Percentiles rank a stretch among this genome's conserved stretches.
Conservation (phyloP, 805 yeast genomes). For the Ogataea nonfermentans region DNA sequence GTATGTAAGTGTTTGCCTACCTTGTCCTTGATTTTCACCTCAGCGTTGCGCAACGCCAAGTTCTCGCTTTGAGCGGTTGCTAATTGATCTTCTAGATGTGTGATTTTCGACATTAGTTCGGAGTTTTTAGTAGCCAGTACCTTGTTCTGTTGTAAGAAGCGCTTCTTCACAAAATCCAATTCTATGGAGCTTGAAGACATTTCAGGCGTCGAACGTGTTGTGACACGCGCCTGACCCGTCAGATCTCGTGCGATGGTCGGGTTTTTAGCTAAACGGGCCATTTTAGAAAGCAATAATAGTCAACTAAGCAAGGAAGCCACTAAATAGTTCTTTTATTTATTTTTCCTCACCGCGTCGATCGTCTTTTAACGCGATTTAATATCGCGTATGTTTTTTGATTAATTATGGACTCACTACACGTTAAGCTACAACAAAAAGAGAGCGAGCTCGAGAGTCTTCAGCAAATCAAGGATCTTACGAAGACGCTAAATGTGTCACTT, state of each 20-base stretch:
- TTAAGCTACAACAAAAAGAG: conserved; percentile 41
- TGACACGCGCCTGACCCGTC: conserved; percentile 1
- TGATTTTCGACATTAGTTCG: conserved; percentile 46
- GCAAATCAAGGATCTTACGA: conserved; percentile 47
- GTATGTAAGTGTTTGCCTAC: conserved; percentile 7
- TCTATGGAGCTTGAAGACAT: conserved; percentile 14
- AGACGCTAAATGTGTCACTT: conserved; percentile 43
- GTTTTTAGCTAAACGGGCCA: conserved; percentile 25
- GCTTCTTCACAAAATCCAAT: conserved; percentile 20
- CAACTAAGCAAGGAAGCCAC: background rate
- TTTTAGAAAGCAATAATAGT: conserved; percentile 9
- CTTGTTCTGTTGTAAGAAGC: conserved; percentile 47
- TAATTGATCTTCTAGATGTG: conserved; percentile 51
- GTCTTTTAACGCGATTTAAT: background rate
- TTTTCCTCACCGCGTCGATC: conserved; percentile 4
- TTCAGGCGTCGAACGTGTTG: conserved; percentile 12
- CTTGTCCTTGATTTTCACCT: conserved; percentile 17
- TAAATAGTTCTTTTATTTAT: background rate
- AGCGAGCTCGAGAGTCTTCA: conserved; percentile 50
- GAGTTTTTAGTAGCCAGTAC: conserved; percentile 62
- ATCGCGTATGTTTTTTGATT: conserved; percentile 2
- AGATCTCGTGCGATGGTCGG: conserved; percentile 12
- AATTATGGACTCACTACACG: conserved; percentile 18
- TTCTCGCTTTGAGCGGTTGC: conserved; percentile 25
- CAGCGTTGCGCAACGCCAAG: conserved; percentile 26